Evolutionary conservation across 345 rosid species (phyloP).

Genomic region (Orychophragmus violaceus): DNA sequence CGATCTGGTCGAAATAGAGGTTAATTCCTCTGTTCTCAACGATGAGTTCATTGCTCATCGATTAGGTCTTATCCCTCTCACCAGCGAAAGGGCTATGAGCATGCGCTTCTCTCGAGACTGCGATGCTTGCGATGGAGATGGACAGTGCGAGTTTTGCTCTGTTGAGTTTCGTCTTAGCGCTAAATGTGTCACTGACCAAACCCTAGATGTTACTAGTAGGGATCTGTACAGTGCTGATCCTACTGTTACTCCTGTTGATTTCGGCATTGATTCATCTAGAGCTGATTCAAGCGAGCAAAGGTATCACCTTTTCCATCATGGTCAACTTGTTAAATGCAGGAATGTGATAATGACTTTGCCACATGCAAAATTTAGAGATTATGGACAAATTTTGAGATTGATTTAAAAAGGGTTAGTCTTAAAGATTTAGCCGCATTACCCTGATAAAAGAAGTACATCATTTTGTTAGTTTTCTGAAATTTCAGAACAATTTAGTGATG

Average conservation of each 20-base stretch:
- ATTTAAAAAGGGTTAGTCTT: neutral
- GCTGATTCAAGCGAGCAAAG: constrained; percentile 59
- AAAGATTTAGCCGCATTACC: neutral
- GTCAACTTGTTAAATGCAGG: neutral
- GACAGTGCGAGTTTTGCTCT: constrained; percentile 95
- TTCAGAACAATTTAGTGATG: neutral
- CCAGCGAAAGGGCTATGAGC: constrained; percentile 81
- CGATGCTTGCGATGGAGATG: constrained; percentile 94
- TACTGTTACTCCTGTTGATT: constrained; percentile 80
- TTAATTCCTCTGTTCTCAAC: constrained; percentile 83
- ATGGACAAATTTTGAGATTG: neutral
- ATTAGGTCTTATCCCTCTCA: constrained; percentile 85
- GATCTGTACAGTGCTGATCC: constrained; percentile 81
- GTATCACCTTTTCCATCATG: constrained; percentile 25
- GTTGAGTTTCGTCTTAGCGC: constrained; percentile 82
- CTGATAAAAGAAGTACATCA: neutral
- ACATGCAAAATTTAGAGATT: neutral
- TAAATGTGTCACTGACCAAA: constrained; percentile 74
- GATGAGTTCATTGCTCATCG: constrained; percentile 98
- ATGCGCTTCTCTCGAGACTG: constrained; percentile 97
- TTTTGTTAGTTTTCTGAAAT: neutral
- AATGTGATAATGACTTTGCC: neutral
- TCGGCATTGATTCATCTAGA: constrained; percentile 41
- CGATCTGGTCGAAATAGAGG: constrained; percentile 89
- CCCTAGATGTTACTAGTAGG: constrained; percentile 84